These are phyloP conservation scores for Rhodotorula mucilaginosa DNA, from an alignment of 1,284 basidiomycete genomes.

Conservation along the genomic window DNA sequence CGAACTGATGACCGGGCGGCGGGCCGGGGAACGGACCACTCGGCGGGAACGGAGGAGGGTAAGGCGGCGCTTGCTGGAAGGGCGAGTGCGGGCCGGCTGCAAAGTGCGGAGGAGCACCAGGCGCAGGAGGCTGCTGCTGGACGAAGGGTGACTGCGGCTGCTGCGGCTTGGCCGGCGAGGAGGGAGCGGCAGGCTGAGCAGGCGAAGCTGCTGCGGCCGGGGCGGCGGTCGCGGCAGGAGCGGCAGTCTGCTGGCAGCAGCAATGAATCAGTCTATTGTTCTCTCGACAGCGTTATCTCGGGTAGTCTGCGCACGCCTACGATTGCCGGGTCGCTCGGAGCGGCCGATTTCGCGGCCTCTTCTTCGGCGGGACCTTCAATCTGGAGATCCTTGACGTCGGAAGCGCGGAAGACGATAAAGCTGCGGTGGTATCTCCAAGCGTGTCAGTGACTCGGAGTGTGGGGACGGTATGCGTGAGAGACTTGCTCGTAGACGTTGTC, in stretches of 20 bases:
- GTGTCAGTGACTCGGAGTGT: background rate
- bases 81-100: slow-evolving; percentile 12
- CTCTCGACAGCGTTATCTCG: background rate
- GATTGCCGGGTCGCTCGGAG: slow-evolving; percentile 45
- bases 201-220: background rate
- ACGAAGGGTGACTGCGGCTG: slow-evolving; percentile 27
- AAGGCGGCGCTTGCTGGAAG: slow-evolving; percentile 19
- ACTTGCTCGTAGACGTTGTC: slow-evolving; percentile 46
- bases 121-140: slow-evolving; percentile 9
- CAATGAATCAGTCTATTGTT: too few relatives aligned
- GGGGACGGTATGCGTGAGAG: background rate
- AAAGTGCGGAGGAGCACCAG: slow-evolving; percentile 6
- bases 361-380: slow-evolving; percentile 42
- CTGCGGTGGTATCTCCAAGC: slow-evolving; percentile 17
- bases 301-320: slow-evolving; percentile 39
- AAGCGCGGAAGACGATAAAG: slow-evolving; percentile 46
- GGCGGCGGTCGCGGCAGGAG: slow-evolving; percentile 1
- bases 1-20: slow-evolving; percentile 12
- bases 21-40: slow-evolving; percentile 25
- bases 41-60: slow-evolving; percentile 24
- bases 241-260: background rate
- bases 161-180: slow-evolving; percentile 21
- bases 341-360: slow-evolving; percentile 1
- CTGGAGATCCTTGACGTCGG: slow-evolving; percentile 47
- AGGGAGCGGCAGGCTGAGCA: slow-evolving; percentile 7